Conservation (phyloP, 768 basidiomycete genomes). For the Hericium erinaceus region DNA sequence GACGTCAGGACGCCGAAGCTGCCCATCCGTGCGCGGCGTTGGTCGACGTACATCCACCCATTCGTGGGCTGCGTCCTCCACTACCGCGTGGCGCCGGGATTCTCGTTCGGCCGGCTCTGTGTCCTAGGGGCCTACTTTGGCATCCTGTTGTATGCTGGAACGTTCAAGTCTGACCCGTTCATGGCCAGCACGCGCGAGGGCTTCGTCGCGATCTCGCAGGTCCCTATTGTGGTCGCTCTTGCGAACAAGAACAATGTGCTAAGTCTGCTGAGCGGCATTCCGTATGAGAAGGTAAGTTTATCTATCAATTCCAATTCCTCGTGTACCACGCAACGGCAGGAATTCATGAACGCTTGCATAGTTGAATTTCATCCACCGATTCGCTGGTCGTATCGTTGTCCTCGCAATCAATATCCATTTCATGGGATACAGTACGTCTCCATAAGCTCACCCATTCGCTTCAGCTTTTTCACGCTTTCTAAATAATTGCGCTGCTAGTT, state of each 20-base stretch:
- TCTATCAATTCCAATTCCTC: not conserved
- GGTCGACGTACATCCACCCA: constrained; percentile 26
- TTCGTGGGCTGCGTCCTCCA: constrained; percentile 22
- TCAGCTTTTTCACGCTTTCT: not conserved
- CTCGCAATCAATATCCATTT: constrained; percentile 33
- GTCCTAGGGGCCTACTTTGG: constrained; percentile 28
- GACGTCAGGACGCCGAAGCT: not conserved
- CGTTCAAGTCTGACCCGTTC: constrained; percentile 28
- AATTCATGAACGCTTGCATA: constrained; percentile 13
- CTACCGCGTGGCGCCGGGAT: constrained; percentile 25
- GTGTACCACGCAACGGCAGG: not conserved
- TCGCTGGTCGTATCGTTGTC: constrained; percentile 34
- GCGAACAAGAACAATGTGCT: constrained; percentile 42
- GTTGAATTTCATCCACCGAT: constrained; percentile 50
- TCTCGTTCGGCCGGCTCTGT: constrained; percentile 29
- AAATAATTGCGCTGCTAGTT: not conserved
- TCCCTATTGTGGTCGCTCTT: constrained; percentile 34
- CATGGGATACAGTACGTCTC: constrained; percentile 29
- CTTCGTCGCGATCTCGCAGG: constrained; percentile 32
- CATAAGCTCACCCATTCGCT: not conserved
- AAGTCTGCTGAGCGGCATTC: constrained; percentile 30
- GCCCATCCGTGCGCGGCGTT: constrained; percentile 24
- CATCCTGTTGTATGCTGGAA: constrained; percentile 27
- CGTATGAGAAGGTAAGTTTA: constrained; percentile 35
- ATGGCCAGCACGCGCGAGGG: constrained; percentile 24